Evolutionary conservation across 768 basidiomycete genomes (phyloP).

Genomic region (Amylocystis lapponica): DNA sequence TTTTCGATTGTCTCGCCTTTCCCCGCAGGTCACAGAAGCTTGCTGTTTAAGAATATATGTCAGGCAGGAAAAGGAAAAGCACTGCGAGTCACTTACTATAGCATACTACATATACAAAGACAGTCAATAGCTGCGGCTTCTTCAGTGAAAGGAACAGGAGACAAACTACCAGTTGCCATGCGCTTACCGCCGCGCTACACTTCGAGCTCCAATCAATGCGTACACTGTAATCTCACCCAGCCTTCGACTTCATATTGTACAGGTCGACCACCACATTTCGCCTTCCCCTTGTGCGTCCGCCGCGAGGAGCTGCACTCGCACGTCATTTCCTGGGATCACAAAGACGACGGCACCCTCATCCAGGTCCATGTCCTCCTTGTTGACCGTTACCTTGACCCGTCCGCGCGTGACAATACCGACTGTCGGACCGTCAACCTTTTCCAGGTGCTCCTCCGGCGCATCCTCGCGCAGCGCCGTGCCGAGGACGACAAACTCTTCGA

Average conservation of each 20-base stretch:
- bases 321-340: conserved; percentile 17
- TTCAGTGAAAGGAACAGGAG: no score
- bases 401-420: conserved; percentile 22
- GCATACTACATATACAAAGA: no score
- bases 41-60: no score
- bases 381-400: conserved; percentile 6
- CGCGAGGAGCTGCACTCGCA: conserved; percentile 11
- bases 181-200: no score
- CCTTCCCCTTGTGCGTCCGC: conserved; percentile 9
- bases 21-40: no score
- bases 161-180: no score
- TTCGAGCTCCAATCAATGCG: no score
- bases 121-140: no score
- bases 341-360: conserved; percentile 18
- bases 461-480: conserved; percentile 13
- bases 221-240: no score
- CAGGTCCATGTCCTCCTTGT: conserved; percentile 11
- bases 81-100: no score
- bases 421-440: conserved; percentile 15
- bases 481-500: conserved; percentile 25
- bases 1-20: no score
- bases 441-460: conserved; percentile 8
- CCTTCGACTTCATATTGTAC: conserved; percentile 5
- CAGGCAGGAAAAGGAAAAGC: no score
- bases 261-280: conserved; percentile 23